Evolutionary conservation across 1,139 yeast species (phyloP), one percentile per base, ranked within the genome.

Genomic region (Geotrichum restrictum): DNA sequence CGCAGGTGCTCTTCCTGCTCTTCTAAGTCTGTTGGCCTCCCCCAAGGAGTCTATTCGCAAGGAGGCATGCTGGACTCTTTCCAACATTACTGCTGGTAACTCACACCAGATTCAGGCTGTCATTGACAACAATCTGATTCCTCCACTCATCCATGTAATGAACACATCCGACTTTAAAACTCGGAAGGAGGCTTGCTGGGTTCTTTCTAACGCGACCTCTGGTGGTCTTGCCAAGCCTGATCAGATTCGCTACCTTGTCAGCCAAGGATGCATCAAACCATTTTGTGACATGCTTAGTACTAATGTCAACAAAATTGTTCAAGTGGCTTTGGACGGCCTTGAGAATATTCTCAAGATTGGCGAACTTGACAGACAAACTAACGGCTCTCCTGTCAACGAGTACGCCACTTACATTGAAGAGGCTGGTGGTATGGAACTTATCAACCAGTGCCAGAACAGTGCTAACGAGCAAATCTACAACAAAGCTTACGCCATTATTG

Each of bases 101-200:
- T 75, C 91, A 24, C 91, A 86, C 59, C 98, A 93, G 75, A 89
- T 93, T 64, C 97, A 93, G 74, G 93, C 97, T 3, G 98, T 93
- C 51, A 91, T 93, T 65, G 96, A 91, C 69, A 85, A 94, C 58
- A 93, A 93, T 74, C 78, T 93, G 68, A 83, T 93, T 61, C 98
- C 98, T 45, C 96, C 93, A 58, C 82, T 94, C 59, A 84, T 93
- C 64, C 83, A 89, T 69, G 76, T 93, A 63, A 78, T 93, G 67
- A 73, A 78, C 45, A 78, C 80, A 54, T 97, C 95, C 58, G 98
- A 93, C 67, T 91, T 88, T 76, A 89, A 88, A 75, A 93, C 98
- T 42, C 87, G 88, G 70, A 93, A 93, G 72, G 98, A 93, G 74
- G 98, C 98, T 8, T 91, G 98, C 76, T 93, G 98, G 98, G 98